Conservation (phyloP, 306 rosid species). For the Clitoria ternatea region DNA sequence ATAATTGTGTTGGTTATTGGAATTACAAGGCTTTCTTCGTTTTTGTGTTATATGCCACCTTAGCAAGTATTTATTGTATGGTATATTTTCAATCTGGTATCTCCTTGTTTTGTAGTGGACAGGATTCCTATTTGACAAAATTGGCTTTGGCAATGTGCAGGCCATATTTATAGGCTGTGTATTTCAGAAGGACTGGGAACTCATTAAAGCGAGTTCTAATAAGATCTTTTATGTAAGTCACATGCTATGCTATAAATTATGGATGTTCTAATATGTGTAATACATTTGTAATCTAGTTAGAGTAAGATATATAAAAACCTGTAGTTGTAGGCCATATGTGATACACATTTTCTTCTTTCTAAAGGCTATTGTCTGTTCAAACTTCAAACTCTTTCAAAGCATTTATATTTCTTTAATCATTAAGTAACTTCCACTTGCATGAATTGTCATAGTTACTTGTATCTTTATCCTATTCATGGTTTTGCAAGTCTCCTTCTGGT, state of each 20-base stretch:
- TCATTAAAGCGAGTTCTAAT: slow-evolving; percentile 27
- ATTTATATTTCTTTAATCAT: not conserved
- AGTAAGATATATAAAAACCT: slow-evolving; percentile 1
- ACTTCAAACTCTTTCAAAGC: not conserved
- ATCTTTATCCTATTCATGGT: not conserved
- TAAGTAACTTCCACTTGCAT: not conserved
- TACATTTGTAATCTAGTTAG: not conserved
- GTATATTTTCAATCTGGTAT: slow-evolving; percentile 39
- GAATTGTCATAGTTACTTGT: slow-evolving; percentile 4
- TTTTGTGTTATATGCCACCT: slow-evolving; percentile 51
- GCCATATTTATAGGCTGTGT: slow-evolving; percentile 46
- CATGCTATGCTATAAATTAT: not conserved
- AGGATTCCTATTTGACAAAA: slow-evolving; percentile 10
- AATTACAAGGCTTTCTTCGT: slow-evolving; percentile 78
- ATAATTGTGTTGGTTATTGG: slow-evolving; percentile 90
- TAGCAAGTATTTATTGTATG: slow-evolving; percentile 54
- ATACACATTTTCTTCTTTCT: not conserved
- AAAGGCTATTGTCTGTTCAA: not conserved
- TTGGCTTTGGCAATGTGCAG: slow-evolving; percentile 37
- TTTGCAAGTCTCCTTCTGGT: not conserved
- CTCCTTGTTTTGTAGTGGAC: slow-evolving; percentile 11
- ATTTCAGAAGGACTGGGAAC: slow-evolving; percentile 57
- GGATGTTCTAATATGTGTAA: slow-evolving; percentile 11
- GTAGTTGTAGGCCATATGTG: not conserved
- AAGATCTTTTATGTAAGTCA: slow-evolving; percentile 68